Base-by-base conservation (phyloP, 83 land plant genomes). In the Picea engelmannii region DNA sequence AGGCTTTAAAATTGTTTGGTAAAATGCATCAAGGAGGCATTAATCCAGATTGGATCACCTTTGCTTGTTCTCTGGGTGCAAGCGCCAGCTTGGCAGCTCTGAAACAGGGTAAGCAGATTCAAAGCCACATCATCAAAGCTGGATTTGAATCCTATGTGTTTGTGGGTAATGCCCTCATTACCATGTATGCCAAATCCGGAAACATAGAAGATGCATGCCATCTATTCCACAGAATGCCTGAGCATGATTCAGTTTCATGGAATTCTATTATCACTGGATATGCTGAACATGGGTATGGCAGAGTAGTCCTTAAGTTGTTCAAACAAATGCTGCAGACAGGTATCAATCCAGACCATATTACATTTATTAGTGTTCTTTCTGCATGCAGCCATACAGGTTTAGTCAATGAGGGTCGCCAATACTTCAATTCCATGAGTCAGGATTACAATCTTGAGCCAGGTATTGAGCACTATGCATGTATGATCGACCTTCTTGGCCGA, bases 381-480 rank as follows among this genome's bases (percentile, higher is more conserved):
- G 80, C 80, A 7, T 78, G 80, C 76, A 78, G 80, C 66, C 80
- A 78, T 78, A 42, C 66, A 18, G 62, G 67, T 58, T 49, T 78
- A 49, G 21, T 78, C n/a, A n/a, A 78, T 6, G 76, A 78, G 40
- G 80, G 80, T 17, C 20, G 66, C n/a, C 8, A 27, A 9, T 55
- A 18, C 25, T 78, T 78, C 76, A 21, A 23, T 49, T 78, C 80
- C 68, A 58, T 79, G 80, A 23, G 63, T 27, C n/a, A 20, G n/a
- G 49, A 16, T 44, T 44, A 31, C 25, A 38, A 38, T 20, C n/a
- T 74, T 11, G 13, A 13, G n/a, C 77, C 77, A 35, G 25, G 18
- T 38, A 38, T 74, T 6, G 77, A 74, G 44, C 77, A 74, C 25
- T 74, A 74, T 74, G 35, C 77, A 31, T 74, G 77, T 38, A 74